Base-by-base conservation (phyloP, 441 rosid genomes). In the Theobroma grandiflorum region DNA sequence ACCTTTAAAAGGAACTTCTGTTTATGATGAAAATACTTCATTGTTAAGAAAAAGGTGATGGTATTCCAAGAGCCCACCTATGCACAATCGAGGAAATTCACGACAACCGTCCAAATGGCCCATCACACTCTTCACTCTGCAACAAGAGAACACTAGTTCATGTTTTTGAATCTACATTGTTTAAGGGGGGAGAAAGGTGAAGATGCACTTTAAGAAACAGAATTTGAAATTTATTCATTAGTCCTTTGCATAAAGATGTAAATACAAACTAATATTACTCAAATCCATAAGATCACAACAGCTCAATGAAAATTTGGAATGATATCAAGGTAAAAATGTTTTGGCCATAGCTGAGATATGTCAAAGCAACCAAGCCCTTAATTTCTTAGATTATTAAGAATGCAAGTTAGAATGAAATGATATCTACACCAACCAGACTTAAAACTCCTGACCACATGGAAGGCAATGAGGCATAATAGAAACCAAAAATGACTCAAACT, bases 111-210 rank as follows among this genome's bases (percentile, higher is more conserved):
- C 94, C 88, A 94, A 85, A 84, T 92, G 92, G 12, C 88, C 95
- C 83, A 90, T 92, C 77, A 87, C 98, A 83, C 87, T 96, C 89
- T 87, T 93, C 79, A 96, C 82, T 63, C 98, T 96, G 94, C 68
- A 82, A 81, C 72, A 82, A 66, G 55, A 62, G 40, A 79, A 50
- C 43, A 62, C 11, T 50, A 42, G 43, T 67, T 35, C 75, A 45
- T 59, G 33, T 43, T 73, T 75, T 52, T 35, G 18, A 59, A 47
- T 31, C 26, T 35, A 37, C 55, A 50, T 50, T 61, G 26, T 62
- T 85, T 69, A 20, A 53, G 35, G 2, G 20, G 35, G 35, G 43
- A 64, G 37, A 63, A 63, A 4, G 12, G 31, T 14, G 66, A 53
- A 16, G 26, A n/a, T 63, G 22, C 26, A 53, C 20, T 59, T 68